Conservation (phyloP, 768 basidiomycete genomes). For the Zangia roseola region DNA sequence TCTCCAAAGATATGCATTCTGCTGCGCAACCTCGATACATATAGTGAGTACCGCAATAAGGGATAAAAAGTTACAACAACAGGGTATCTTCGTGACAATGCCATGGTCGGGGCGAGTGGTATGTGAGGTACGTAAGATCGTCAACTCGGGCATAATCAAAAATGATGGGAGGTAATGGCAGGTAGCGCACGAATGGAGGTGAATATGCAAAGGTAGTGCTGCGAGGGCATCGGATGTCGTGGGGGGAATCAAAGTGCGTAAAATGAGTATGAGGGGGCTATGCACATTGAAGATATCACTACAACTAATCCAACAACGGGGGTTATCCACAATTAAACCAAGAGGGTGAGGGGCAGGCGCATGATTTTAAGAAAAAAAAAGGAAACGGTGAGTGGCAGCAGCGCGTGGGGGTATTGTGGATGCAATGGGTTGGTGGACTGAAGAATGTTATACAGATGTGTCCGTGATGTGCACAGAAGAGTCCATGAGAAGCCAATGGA, state of each 20-base stretch:
- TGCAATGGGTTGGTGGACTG: slow-evolving; percentile 20
- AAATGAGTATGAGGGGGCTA: slow-evolving; percentile 27
- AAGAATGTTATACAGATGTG: slow-evolving; percentile 32
- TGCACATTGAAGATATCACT: slow-evolving; percentile 32
- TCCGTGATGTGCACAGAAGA: slow-evolving; percentile 24
- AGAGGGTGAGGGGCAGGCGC: slow-evolving; percentile 16
- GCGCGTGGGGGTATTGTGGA: slow-evolving; percentile 30
- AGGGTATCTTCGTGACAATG: slow-evolving; percentile 37
- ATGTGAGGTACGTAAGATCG: slow-evolving; percentile 31
- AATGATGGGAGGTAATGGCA: background rate
- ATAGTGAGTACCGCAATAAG: slow-evolving; percentile 25
- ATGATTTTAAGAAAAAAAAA: slow-evolving; percentile 14
- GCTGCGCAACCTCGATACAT: slow-evolving; percentile 35
- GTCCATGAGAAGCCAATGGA: slow-evolving; percentile 33
- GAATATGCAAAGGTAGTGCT: slow-evolving; percentile 8
- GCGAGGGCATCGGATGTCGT: slow-evolving; percentile 7
- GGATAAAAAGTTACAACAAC: slow-evolving; percentile 31
- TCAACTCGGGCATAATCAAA: slow-evolving; percentile 29
- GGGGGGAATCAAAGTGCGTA: slow-evolving; percentile 11
- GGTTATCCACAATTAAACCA: slow-evolving; percentile 35
- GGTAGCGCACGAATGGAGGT: slow-evolving; percentile 25
- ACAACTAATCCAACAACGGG: slow-evolving; percentile 37
- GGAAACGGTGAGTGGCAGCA: slow-evolving; percentile 27
- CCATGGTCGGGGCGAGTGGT: slow-evolving; percentile 7
- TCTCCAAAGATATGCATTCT: slow-evolving; percentile 36